These are phyloP conservation scores for Exophiala lecanii-corni DNA, from an alignment of 2,329 filamentous ascomycete species.

Conservation along the genomic window DNA sequence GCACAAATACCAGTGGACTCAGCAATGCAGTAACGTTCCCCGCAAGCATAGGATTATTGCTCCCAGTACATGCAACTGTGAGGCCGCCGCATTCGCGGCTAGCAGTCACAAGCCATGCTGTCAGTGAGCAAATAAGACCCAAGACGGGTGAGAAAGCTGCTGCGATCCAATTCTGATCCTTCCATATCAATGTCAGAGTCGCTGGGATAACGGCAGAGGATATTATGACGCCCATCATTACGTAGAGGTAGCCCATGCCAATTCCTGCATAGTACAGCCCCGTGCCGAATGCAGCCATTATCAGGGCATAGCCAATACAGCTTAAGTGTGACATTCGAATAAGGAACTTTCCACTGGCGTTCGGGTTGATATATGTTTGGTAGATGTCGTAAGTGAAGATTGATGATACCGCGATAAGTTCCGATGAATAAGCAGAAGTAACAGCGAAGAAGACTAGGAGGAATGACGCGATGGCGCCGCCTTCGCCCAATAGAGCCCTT, in stretches of 20 bases:
- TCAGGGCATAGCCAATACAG: conserved; percentile 68
- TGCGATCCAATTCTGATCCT: conserved; percentile 69
- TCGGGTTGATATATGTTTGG: conserved; percentile 76
- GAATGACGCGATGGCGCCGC: conserved; percentile 71
- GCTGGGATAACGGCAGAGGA: conserved; percentile 78
- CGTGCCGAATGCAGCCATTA: conserved; percentile 73
- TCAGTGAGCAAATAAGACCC: conserved; percentile 63
- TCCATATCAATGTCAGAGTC: conserved; percentile 74
- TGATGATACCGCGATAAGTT: conserved; percentile 79
- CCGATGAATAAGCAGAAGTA: conserved; percentile 73
- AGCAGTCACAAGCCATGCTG: conserved; percentile 73
- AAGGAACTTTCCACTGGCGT: conserved; percentile 66
- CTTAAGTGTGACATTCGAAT: conserved; percentile 73
- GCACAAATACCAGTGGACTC: conserved; percentile 68
- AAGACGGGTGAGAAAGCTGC: conserved; percentile 66
- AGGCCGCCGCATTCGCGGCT: conserved; percentile 64
- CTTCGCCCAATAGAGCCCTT: conserved; percentile 72
- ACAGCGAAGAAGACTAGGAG: conserved; percentile 86
- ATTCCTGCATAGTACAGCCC: conserved; percentile 70
- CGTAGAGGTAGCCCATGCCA: conserved; percentile 80
- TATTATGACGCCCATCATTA: conserved; percentile 88
- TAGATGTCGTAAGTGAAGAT: conserved; percentile 88
- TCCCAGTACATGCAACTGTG: conserved; percentile 67
- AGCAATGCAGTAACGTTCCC: conserved; percentile 80
- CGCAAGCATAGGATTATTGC: conserved; percentile 46